These are phyloP conservation scores for Cladophialophora immunda DNA, from an alignment of 2,329 filamentous ascomycete genomes.

Conservation along the genomic window DNA sequence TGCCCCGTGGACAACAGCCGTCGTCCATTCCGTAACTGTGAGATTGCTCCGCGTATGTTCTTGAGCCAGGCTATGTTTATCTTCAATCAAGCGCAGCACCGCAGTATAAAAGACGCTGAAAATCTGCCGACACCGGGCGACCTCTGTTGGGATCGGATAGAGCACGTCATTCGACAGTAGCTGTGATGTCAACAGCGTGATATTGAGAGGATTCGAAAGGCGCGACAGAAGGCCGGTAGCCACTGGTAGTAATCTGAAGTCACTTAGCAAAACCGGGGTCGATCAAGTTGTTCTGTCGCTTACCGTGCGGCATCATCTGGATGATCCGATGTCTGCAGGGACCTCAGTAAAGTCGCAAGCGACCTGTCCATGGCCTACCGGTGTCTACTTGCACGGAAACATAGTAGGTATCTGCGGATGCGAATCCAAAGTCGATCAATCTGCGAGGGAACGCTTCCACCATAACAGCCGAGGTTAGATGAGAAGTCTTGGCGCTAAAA, in stretches of 20 bases:
- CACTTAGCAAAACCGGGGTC: conserved; percentile 39
- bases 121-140: conserved; percentile 64
- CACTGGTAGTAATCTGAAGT: conserved; percentile 61
- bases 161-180: conserved; percentile 67
- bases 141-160: conserved; percentile 65
- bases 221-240: conserved; percentile 56
- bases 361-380: conserved; percentile 61
- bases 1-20: conserved; percentile 66
- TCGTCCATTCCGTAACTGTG: conserved; percentile 65
- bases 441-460: too few species aligned
- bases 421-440: too few species aligned
- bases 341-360: conserved; percentile 66
- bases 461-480: background rate
- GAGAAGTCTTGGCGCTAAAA: too few species aligned
- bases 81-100: conserved; percentile 61
- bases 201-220: conserved; percentile 68
- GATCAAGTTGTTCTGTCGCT: conserved; percentile 35
- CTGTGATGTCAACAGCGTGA: conserved; percentile 68
- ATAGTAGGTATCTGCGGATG: background rate
- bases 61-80: conserved; percentile 50
- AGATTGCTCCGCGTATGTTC: conserved; percentile 59
- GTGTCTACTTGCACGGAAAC: background rate
- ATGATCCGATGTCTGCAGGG: conserved; percentile 66
- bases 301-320: conserved; percentile 68
- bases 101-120: conserved; percentile 70